These are phyloP conservation scores for Marasmius oreades DNA, from an alignment of 1,284 basidiomycete genomes.

Conservation along the genomic window DNA sequence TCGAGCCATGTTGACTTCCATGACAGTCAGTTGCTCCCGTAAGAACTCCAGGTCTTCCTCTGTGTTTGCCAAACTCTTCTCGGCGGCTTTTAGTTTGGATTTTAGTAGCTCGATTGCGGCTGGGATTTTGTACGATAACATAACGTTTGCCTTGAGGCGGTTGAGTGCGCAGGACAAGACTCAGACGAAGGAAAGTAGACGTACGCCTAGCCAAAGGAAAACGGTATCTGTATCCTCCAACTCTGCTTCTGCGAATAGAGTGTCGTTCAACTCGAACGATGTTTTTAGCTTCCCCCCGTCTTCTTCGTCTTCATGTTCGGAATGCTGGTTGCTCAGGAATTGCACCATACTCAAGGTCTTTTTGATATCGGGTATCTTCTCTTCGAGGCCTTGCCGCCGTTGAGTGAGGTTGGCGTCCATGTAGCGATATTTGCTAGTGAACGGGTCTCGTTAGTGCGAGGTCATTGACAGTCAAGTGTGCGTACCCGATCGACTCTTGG, in stretches of 20 bases:
- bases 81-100: constrained; percentile 77
- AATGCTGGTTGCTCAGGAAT: constrained; percentile 67
- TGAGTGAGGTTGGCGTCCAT: constrained; percentile 91
- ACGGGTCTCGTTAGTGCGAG: constrained; percentile 16
- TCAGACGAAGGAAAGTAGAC: constrained; percentile 24
- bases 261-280: constrained; percentile 96
- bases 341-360: constrained; percentile 92
- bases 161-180: neutral
- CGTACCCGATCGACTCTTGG: constrained; percentile 91
- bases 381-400: constrained; percentile 76
- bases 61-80: constrained; percentile 65
- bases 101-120: constrained; percentile 77
- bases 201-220: constrained; percentile 94
- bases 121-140: constrained; percentile 91
- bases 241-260: constrained; percentile 88
- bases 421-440: constrained; percentile 92
- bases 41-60: constrained; percentile 92
- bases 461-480: constrained; percentile 10
- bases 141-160: constrained; percentile 82
- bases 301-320: constrained; percentile 44
- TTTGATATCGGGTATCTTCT: constrained; percentile 96
- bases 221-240: constrained; percentile 87
- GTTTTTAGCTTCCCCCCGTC: constrained; percentile 80
- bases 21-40: constrained; percentile 93
- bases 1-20: constrained; percentile 97